These are phyloP conservation scores for Bonia amplexicaulis DNA, from an alignment of 176 grass and related monocot species.

Conservation along the genomic window DNA sequence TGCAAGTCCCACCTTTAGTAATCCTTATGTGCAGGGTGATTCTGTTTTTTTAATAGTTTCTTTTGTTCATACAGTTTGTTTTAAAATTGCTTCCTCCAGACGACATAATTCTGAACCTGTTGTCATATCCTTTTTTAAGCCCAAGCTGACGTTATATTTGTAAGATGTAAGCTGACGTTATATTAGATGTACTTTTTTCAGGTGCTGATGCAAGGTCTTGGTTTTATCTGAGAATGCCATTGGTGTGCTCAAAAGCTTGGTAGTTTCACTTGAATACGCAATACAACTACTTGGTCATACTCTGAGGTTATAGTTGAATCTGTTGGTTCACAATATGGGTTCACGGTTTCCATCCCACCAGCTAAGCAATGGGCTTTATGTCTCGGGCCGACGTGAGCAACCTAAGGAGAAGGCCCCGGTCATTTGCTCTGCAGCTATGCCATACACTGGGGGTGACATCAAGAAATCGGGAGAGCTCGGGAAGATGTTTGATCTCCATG, in stretches of 20 bases:
- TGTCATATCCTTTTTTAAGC: not conserved
- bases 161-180: not conserved
- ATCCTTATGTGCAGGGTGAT: not conserved
- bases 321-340: slow-evolving; percentile 53
- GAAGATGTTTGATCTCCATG: slow-evolving; percentile 72
- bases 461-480: slow-evolving; percentile 88
- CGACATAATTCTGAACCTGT: not conserved
- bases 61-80: not conserved
- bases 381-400: slow-evolving; percentile 81
- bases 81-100: not conserved
- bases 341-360: slow-evolving; percentile 90
- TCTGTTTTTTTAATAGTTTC: not conserved
- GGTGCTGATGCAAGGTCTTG: slow-evolving; percentile 40
- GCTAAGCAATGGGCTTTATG: slow-evolving; percentile 89
- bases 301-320: slow-evolving; percentile 21
- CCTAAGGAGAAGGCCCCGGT: slow-evolving; percentile 74
- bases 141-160: not conserved
- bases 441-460: slow-evolving; percentile 82
- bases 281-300: not conserved
- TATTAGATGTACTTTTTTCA: slow-evolving; percentile 5
- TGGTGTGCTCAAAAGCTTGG: not conserved
- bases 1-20: not conserved
- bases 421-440: slow-evolving; percentile 70
- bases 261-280: slow-evolving; percentile 30
- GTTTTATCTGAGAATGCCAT: not conserved